Percentiles rank a stretch among this genome's conserved stretches.
Conservation (phyloP, 1,139 yeast genomes). For the Diutina scorzettiae region DNA sequence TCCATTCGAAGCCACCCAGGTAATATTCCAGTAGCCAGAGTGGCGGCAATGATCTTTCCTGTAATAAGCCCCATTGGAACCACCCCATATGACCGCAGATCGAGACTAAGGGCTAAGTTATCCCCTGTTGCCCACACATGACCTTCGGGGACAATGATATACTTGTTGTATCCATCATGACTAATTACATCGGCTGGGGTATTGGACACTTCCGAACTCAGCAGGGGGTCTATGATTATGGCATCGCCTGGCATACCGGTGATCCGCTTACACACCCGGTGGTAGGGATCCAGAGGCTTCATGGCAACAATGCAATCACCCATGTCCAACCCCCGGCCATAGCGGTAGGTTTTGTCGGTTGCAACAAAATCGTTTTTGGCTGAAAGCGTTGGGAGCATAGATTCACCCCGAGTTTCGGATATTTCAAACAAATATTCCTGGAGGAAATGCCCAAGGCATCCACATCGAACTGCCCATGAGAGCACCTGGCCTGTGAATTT, state of each 20-base stretch:
- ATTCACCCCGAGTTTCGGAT: conserved; percentile 81
- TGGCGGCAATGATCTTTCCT: conserved; percentile 76
- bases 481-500: conserved; percentile 22
- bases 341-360: conserved; percentile 48
- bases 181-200: conserved; percentile 16
- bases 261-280: conserved; percentile 81
- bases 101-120: conserved; percentile 78
- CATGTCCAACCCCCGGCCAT: conserved; percentile 49
- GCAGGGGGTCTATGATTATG: conserved; percentile 69
- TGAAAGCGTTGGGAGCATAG: conserved; percentile 87
- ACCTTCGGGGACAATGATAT: conserved; percentile 67
- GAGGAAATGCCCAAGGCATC: conserved; percentile 56
- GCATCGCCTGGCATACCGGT: conserved; percentile 96
- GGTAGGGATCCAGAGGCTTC: conserved; percentile 83
- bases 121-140: conserved; percentile 98
- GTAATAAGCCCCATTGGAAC: conserved; percentile 79
- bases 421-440: conserved; percentile 63
- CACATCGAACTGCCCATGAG: conserved; percentile 45
- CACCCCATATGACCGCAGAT: conserved; percentile 79
- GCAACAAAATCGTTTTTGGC: conserved; percentile 70
- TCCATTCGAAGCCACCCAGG: conserved; percentile 18
- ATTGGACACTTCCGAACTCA: conserved; percentile 40
- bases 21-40: conserved; percentile 28
- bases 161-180: conserved; percentile 43
- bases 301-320: conserved; percentile 86